Evolutionary conservation across 1,284 basidiomycete genomes (phyloP), one percentile per base, ranked within the genome.

Genomic region (Melampsora americana): DNA sequence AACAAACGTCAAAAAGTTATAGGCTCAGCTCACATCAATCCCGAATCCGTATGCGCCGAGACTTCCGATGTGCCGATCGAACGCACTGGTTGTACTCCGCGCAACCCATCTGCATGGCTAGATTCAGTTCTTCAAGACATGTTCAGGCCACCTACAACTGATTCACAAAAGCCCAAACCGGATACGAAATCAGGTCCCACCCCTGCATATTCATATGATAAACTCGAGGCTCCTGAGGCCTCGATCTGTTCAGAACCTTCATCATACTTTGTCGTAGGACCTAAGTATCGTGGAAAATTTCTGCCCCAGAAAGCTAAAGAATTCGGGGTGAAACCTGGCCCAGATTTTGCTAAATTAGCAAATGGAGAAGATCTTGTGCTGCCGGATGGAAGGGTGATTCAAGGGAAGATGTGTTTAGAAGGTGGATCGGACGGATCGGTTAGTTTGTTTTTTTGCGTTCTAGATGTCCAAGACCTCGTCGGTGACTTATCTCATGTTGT

Each of bases 401-500:
- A 42, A 9, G 66, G 72, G 32, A 56, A 75, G 6, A 75, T 75
- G 66, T 75, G 72, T 60, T 14, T 75, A 3, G 72, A 68, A 56
- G 72, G 59, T 30, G 72, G 72, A 14, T 75, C 72, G 48, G 35
- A 64, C 35, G 72, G 72, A 5, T 75, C 72, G 66, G 72, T 75
- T 28, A 39, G 72, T 44, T 28, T 3, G 11, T 11, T 4, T 26
- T n/a, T 66, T 48, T 42, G 3, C 7, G 23, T 67, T 14, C n/a
- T 66, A 42, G 44, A 28, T 39, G 14, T 35, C 6, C 32, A n/a
- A 20, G 14, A 35, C 6, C 32, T 2, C 18, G 28, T 14, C 20
- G 5, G 32, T 20, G 6, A 64, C 32, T 72, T 18, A 64, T 50
- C 30, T 18, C n/a, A 61, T 30, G 44, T 50, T 28, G 42, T n/a